Evolutionary conservation across 2,329 filamentous ascomycete genomes (phyloP).

Genomic region (Claviceps fusiformis): DNA sequence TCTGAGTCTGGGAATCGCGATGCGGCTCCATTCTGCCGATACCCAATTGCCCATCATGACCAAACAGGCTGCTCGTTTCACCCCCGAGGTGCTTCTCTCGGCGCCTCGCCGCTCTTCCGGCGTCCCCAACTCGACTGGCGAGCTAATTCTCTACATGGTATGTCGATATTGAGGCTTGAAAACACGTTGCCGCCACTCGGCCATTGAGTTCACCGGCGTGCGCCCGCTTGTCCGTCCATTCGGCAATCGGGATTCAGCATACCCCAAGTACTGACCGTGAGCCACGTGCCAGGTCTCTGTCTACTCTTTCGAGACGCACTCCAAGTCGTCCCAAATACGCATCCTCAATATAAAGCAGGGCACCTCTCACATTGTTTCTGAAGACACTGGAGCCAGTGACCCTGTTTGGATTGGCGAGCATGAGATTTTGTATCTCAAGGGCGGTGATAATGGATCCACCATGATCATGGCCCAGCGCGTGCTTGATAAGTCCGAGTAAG

Average conservation of each 20-base stretch:
- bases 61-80: slow-evolving; percentile 56
- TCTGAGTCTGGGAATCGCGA: not conserved
- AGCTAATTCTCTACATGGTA: slow-evolving; percentile 51
- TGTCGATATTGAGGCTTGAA: slow-evolving; percentile 5
- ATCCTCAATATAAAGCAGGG: slow-evolving; percentile 57
- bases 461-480: slow-evolving; percentile 28
- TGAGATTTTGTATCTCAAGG: slow-evolving; percentile 43
- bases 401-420: slow-evolving; percentile 63
- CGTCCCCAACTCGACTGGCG: slow-evolving; percentile 54
- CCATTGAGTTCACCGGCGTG: not conserved
- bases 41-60: slow-evolving; percentile 39
- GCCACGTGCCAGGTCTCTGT: slow-evolving; percentile 39
- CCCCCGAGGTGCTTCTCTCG: slow-evolving; percentile 62
- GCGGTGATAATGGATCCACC: slow-evolving; percentile 32
- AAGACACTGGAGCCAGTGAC: slow-evolving; percentile 52
- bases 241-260: too few species aligned
- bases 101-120: slow-evolving; percentile 60
- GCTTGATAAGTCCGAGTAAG: slow-evolving; percentile 23
- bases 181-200: too few species aligned
- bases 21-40: not conserved
- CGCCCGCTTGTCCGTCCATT: not conserved
- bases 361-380: slow-evolving; percentile 50
- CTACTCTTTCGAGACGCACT: slow-evolving; percentile 69
- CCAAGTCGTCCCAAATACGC: slow-evolving; percentile 53
- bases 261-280: not conserved